Percentiles rank a stretch among this genome's conserved stretches.
These are phyloP conservation scores for Picochlorum sp. DNA, from an alignment of 139 green algal genomes.

Conservation along the genomic window DNA sequence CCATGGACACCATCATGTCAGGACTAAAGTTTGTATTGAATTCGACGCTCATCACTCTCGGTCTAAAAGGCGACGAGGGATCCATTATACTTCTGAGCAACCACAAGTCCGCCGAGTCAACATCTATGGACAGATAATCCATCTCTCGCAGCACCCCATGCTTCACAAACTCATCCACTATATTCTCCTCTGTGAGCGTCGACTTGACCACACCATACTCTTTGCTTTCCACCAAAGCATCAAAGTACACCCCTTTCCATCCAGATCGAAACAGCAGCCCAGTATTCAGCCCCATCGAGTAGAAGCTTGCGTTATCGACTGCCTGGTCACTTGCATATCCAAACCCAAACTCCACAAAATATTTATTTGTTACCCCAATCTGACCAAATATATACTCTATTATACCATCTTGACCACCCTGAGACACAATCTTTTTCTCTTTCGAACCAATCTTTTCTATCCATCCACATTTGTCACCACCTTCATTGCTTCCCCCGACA, in stretches of 20 bases:
- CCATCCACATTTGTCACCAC: too few relatives aligned
- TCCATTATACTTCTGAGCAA: background rate
- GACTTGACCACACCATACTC: background rate
- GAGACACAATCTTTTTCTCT: background rate
- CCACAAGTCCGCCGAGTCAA: conserved; percentile 7
- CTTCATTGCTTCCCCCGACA: too few relatives aligned
- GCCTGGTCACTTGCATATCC: background rate
- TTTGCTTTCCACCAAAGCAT: background rate
- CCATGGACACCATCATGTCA: background rate
- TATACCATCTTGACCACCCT: background rate
- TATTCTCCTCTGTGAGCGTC: conserved; percentile 5
- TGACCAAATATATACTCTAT: background rate
- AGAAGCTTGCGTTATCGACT: background rate
- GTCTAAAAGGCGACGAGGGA: background rate
- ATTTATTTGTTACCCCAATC: background rate
- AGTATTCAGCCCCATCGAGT: background rate
- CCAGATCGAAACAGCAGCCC: background rate
- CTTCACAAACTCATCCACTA: background rate
- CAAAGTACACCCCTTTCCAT: background rate
- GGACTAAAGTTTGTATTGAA: conserved; percentile 9
- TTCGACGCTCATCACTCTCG: conserved; percentile 6
- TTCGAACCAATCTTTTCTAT: too few relatives aligned
- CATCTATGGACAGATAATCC: conserved; percentile 6
- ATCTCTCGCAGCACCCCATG: background rate
- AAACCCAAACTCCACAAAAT: conserved; percentile 8